Percentiles rank a stretch among this genome's conserved stretches.
Evolutionary conservation across 169 alveolate species (phyloP).

Genomic region (Plasmodium fragile): DNA sequence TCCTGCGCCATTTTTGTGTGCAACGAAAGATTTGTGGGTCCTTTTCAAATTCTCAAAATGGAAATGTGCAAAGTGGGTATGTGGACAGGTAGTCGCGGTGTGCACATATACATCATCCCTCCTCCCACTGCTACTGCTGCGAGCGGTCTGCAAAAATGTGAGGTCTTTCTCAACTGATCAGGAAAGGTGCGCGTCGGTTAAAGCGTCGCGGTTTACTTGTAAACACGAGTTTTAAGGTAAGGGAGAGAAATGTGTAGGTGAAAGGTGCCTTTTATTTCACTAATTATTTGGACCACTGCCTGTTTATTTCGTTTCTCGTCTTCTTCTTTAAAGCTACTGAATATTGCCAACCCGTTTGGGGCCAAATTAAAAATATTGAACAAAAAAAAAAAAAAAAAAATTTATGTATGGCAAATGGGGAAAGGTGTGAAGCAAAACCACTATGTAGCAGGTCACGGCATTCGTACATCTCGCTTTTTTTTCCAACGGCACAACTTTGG

Average conservation of each 20-base stretch:
- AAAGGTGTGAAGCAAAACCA: neutral
- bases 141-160: neutral
- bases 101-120: neutral
- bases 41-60: neutral
- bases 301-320: neutral
- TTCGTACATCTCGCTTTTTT: neutral
- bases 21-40: neutral
- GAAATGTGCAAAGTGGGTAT: neutral
- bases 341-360: neutral
- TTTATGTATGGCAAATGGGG: neutral
- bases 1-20: constrained; percentile 34
- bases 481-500: neutral
- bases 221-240: neutral
- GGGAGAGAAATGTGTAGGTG: neutral
- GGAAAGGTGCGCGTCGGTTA: neutral
- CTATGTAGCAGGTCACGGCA: neutral
- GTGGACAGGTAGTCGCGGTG: neutral
- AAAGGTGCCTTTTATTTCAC: neutral
- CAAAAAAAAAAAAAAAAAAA: neutral
- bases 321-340: neutral
- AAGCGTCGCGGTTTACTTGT: neutral
- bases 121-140: neutral
- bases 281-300: neutral
- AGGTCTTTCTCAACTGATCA: neutral
- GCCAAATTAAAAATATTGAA: neutral